Evolutionary conservation across 257 asterid genomes (phyloP).

Genomic region (Leonotis leonurus): DNA sequence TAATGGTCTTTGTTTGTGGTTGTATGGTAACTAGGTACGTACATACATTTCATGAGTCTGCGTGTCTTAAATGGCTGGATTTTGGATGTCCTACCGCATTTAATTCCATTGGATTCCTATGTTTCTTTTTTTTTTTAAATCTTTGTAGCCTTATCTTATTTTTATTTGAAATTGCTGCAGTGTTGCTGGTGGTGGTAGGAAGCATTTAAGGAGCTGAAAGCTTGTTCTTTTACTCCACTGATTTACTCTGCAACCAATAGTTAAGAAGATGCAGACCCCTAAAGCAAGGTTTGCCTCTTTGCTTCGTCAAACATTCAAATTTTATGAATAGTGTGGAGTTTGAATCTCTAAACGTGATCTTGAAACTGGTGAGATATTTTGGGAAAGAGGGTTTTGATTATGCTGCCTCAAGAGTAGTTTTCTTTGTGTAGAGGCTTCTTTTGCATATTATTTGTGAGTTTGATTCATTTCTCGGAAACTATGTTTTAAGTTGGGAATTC

Average conservation of each 20-base stretch:
- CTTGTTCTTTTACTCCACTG: conserved; percentile 6
- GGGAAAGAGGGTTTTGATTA: background rate
- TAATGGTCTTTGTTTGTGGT: conserved; percentile 9
- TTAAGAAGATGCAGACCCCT: conserved; percentile 79
- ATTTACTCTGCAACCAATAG: conserved; percentile 26
- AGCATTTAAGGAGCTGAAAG: conserved; percentile 35
- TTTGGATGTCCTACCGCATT: conserved; percentile 35
- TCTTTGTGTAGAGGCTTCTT: background rate
- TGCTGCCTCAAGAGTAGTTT: background rate
- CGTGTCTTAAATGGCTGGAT: conserved; percentile 5
- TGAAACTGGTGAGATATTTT: background rate
- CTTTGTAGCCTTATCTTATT: conserved; percentile 1
- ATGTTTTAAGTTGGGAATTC: background rate
- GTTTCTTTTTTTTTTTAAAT: background rate
- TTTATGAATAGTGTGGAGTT: background rate
- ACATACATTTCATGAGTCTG: conserved; percentile 17
- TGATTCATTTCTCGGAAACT: background rate
- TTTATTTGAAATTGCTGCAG: conserved; percentile 32
- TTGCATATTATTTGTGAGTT: background rate
- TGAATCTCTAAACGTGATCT: background rate
- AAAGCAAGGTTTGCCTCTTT: conserved; percentile 54
- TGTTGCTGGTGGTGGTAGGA: conserved; percentile 45
- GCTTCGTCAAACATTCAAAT: conserved; percentile 6
- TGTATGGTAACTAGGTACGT: conserved; percentile 11
- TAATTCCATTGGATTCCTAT: conserved; percentile 47